A percentile compares a stretch with the other conserved stretches of the same genome.
Evolutionary conservation across 129 eudicot species (phyloP).

Genomic region (Arctium lappa): DNA sequence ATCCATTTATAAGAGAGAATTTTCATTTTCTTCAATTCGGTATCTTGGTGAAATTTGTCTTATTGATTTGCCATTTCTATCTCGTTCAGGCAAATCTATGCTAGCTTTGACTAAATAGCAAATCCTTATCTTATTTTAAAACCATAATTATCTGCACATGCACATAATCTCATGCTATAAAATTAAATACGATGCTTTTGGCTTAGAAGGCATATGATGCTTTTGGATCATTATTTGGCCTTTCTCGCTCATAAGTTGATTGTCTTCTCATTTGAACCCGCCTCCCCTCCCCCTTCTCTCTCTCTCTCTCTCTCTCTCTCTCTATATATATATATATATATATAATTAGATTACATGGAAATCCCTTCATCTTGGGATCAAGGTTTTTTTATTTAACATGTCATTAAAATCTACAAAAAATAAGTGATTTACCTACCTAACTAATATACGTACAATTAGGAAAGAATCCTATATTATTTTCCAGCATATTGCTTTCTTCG

Average conservation of each 20-base stretch:
- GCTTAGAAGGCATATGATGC: neutral
- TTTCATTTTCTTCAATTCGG: neutral
- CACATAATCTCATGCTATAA: neutral
- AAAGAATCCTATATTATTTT: neutral
- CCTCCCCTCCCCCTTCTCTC: neutral
- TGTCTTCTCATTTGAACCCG: neutral
- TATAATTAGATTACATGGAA: neutral
- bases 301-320: neutral
- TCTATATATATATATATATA: too few relatives aligned
- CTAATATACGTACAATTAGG: neutral
- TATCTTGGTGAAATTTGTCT: neutral
- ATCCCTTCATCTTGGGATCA: neutral
- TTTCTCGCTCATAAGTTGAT: too few relatives aligned
- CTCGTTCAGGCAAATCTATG: neutral
- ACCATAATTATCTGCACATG: neutral
- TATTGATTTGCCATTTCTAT: neutral
- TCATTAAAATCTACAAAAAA: neutral
- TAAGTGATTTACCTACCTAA: neutral
- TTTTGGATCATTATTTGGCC: neutral
- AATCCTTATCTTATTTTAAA: neutral
- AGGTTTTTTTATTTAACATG: neutral
- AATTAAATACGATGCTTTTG: neutral
- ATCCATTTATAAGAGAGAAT: neutral
- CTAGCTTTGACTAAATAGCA: slow-evolving; percentile 1
- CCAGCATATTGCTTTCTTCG: neutral